Base-by-base conservation (phyloP, 2,329 filamentous ascomycete genomes). In the Diatrype stigma region DNA sequence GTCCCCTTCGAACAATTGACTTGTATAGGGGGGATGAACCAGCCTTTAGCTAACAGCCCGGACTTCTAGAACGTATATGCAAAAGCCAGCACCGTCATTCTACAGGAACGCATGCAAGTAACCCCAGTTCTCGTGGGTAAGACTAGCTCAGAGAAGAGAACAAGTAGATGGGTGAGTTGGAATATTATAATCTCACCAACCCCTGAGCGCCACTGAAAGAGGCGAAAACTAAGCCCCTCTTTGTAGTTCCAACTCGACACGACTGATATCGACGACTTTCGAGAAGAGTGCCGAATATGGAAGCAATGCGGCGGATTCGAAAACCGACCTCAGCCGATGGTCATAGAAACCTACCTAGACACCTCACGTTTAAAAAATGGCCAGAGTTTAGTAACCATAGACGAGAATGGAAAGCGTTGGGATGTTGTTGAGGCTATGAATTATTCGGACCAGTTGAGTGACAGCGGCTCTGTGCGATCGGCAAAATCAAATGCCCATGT, bases 271-370 rank as follows among this genome's bases (percentile, higher is more conserved):
- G 90, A 96, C 64, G 85, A 89, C 54, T 91, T 96, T 64, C 79
- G 81, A 62, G 87, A 95, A 58, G 88, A 94, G 57, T 80, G 97
- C 56, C 80, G 81, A 60, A 78, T 83, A 51, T 99, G 92, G 92
- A 93, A 86, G 69, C 81, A 76, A 44, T 89, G 88, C 65, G 88
- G 93, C 67, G 83, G 87, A 53, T 80, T 87, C 56, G 84, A 89
- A 47, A 86, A 87, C 61, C 84, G 81, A 52, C 94, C 94, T 34
- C 87, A 89, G 35, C 86, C 91, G 3, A 76, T 99, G 66, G 82
- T 95, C 58, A 90, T 99, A 64, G 94, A 99, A 70, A 87, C 91
- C 21, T 97, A 89, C 65, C 76, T 97, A 37, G 90, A 96, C 67
- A 84, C 86, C 12, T 86, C 88, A 34, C 80, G 84, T 30, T 78